Conservation (phyloP, 441 rosid species). For the Gossypium davidsonii region DNA sequence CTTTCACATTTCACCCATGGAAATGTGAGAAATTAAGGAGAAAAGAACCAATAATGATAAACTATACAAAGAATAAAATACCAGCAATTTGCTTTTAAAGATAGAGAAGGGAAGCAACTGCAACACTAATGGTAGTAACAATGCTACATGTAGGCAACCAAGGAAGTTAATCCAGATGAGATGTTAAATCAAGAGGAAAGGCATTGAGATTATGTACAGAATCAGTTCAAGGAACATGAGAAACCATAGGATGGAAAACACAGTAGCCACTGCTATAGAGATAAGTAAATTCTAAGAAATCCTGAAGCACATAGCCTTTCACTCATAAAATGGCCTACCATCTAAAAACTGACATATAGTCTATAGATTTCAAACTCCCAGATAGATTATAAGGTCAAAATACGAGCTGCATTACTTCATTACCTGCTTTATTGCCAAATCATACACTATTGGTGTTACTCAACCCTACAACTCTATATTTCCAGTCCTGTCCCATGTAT, state of each 20-base stretch:
- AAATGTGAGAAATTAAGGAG: neutral
- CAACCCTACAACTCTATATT: neutral
- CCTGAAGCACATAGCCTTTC: neutral
- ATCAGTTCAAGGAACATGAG: neutral
- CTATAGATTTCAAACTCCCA: neutral
- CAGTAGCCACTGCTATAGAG: neutral
- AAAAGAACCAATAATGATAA: neutral
- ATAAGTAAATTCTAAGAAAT: neutral
- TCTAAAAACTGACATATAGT: neutral
- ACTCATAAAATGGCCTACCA: neutral
- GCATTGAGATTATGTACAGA: neutral
- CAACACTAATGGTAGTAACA: neutral
- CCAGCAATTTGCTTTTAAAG: neutral
- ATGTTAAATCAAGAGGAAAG: constrained; percentile 5
- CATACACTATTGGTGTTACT: neutral
- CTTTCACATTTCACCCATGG: neutral
- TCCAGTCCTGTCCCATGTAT: neutral
- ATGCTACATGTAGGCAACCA: too few relatives aligned
- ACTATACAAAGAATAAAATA: neutral
- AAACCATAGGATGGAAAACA: neutral
- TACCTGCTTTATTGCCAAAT: neutral
- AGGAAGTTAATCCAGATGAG: neutral
- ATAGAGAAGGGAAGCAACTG: neutral
- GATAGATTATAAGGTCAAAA: neutral
- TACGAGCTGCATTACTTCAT: neutral